Evolutionary conservation across 1,139 yeast species (phyloP).

Genomic region (Geotrichum cucujoidarum): DNA sequence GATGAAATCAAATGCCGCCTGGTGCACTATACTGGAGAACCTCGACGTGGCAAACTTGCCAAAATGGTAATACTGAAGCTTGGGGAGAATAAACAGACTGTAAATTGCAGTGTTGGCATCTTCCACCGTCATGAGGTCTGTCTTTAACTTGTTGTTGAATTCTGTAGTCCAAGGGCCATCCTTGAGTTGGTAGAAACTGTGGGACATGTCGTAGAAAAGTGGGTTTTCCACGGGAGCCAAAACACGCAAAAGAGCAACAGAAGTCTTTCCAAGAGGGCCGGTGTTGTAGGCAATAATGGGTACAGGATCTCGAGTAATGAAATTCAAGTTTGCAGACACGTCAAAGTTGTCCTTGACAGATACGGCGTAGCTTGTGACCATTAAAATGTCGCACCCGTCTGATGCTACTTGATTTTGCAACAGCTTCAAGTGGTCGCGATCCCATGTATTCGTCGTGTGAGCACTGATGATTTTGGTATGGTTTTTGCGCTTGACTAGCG

Average conservation of each 20-base stretch:
- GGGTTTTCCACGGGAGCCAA: conserved; percentile 24
- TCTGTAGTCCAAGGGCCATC: conserved; percentile 14
- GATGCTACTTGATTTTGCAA: conserved; percentile 3
- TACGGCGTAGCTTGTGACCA: conserved; percentile 20
- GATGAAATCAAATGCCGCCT: conserved; percentile 16
- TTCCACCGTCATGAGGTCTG: conserved; percentile 16
- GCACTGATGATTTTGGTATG: conserved; percentile 19
- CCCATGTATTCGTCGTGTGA: conserved; percentile 20
- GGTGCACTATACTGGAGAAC: conserved; percentile 9
- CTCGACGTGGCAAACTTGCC: conserved; percentile 18
- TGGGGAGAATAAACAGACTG: conserved; percentile 21
- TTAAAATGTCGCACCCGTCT: conserved; percentile 20
- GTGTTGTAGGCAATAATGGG: conserved; percentile 23
- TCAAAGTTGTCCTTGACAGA: conserved; percentile 19
- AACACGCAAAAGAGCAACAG: conserved; percentile 21
- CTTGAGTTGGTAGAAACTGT: conserved; percentile 18
- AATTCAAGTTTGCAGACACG: conserved; percentile 3
- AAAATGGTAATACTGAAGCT: conserved; percentile 22
- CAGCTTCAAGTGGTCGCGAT: conserved; percentile 6
- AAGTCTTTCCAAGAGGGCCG: conserved; percentile 25
- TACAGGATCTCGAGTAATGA: conserved; percentile 1
- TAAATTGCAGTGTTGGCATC: conserved; percentile 22
- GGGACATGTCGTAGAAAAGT: conserved; percentile 18
- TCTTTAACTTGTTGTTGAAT: conserved; percentile 12
- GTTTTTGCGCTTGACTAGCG: conserved; percentile 14